Percentiles rank a stretch among this genome's conserved stretches.
These are phyloP conservation scores for Sclerotinia borealis DNA, from an alignment of 2,329 filamentous ascomycete species.

Conservation along the genomic window DNA sequence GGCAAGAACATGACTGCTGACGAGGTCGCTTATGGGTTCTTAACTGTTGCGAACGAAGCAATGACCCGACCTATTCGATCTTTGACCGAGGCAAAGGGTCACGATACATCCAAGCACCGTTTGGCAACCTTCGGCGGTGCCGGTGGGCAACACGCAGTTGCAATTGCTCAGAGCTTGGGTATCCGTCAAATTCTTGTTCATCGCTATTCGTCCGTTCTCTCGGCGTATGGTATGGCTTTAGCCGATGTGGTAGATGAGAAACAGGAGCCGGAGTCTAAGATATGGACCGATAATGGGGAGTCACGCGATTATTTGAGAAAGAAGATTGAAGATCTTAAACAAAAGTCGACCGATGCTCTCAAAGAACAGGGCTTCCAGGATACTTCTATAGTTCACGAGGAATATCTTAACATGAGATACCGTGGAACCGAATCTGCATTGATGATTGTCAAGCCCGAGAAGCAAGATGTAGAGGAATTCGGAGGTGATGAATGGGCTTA, in stretches of 20 bases:
- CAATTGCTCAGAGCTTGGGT: constrained; percentile 77
- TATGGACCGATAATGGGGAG: constrained; percentile 54
- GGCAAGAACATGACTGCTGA: constrained; percentile 68
- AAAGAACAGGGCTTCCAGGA: constrained; percentile 73
- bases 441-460: constrained; percentile 74
- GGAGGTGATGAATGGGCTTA: constrained; percentile 72
- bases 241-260: constrained; percentile 90
- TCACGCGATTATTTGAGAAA: constrained; percentile 56
- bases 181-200: constrained; percentile 83
- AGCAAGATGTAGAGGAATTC: constrained; percentile 54
- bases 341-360: constrained; percentile 63
- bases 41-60: constrained; percentile 84
- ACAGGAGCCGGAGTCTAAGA: constrained; percentile 66
- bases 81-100: constrained; percentile 85
- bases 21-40: constrained; percentile 82
- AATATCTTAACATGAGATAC: constrained; percentile 92
- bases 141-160: constrained; percentile 87
- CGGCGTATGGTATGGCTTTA: constrained; percentile 87
- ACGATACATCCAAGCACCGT: constrained; percentile 85
- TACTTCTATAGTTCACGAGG: constrained; percentile 72
- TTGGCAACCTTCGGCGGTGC: constrained; percentile 89
- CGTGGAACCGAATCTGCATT: constrained; percentile 84
- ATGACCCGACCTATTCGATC: constrained; percentile 89
- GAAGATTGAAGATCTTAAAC: constrained; percentile 75
- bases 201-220: constrained; percentile 81